Evolutionary conservation across 78 protist genomes (phyloP).

Genomic region (Dictyostelium capitatum): DNA sequence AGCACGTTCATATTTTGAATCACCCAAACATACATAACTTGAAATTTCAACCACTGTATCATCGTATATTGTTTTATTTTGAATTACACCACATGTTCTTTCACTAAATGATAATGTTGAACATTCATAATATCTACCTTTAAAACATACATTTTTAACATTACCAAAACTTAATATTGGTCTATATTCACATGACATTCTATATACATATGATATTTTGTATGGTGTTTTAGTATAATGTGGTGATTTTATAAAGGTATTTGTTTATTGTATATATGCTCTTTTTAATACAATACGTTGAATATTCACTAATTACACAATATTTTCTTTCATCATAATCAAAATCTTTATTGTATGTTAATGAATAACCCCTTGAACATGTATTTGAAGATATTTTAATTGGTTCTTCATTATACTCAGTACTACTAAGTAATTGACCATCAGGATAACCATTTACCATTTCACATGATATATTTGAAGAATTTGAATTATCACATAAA

Average conservation of each 20-base stretch:
- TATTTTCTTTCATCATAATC: constrained; percentile 1
- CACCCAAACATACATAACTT: neutral
- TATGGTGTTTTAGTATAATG: neutral
- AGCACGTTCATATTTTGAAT: neutral
- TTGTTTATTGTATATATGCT: neutral
- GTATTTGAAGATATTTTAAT: neutral
- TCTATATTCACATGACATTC: constrained; percentile 5
- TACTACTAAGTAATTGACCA: neutral
- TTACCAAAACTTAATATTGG: constrained; percentile 12
- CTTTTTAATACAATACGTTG: neutral
- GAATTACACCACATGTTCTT: neutral
- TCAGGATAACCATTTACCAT: neutral
- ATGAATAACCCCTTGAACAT: neutral
- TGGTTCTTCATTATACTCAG: neutral
- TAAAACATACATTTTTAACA: neutral
- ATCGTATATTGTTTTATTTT: neutral
- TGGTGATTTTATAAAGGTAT: neutral
- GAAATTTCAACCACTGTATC: neutral
- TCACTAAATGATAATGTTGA: constrained; percentile 1
- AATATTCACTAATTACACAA: neutral
- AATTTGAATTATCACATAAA: neutral
- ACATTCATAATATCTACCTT: constrained; percentile 15
- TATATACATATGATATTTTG: neutral
- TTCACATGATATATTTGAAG: neutral
- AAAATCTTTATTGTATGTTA: neutral